Evolutionary conservation across 2,329 filamentous ascomycete species (phyloP).

Genomic region (Pestalotiopsis sp.): DNA sequence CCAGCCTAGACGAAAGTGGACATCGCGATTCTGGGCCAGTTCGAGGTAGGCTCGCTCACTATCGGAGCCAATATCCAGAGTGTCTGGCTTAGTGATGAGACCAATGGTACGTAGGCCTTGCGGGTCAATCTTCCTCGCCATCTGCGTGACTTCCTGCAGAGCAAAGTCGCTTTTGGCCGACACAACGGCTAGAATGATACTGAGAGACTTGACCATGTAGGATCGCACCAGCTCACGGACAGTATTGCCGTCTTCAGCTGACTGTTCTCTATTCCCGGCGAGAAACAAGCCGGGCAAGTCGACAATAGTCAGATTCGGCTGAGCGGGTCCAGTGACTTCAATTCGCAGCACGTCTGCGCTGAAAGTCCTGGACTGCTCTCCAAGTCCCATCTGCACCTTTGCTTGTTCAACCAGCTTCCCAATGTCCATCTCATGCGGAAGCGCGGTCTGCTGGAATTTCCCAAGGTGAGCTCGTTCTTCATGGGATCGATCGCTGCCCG

Average conservation of each 20-base stretch:
- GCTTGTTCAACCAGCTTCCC: conserved; percentile 34
- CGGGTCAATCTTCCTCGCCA: conserved; percentile 36
- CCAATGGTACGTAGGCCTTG: conserved; percentile 45
- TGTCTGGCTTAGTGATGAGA: conserved; percentile 49
- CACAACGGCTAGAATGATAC: conserved; percentile 59
- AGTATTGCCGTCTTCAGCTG: conserved; percentile 38
- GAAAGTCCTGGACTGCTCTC: conserved; percentile 30
- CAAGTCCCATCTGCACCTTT: conserved; percentile 23
- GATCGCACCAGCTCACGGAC: conserved; percentile 45
- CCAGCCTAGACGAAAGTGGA: conserved; percentile 49
- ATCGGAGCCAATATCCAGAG: conserved; percentile 30
- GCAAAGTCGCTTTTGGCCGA: conserved; percentile 55
- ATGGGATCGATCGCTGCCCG: conserved; percentile 27
- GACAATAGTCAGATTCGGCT: conserved; percentile 55
- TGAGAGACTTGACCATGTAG: conserved; percentile 57
- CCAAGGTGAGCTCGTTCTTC: conserved; percentile 23
- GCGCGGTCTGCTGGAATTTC: conserved; percentile 12
- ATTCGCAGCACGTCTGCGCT: conserved; percentile 45
- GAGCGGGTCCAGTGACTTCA: conserved; percentile 43
- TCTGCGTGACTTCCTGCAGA: conserved; percentile 54
- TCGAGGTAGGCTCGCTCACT: conserved; percentile 38
- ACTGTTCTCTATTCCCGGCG: conserved; percentile 42
- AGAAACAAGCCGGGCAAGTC: conserved; percentile 58
- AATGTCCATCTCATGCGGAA: conserved; percentile 24
- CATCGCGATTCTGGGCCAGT: conserved; percentile 43